phyloP scores from a whole-genome alignment of 78 protist genomes.

The Speleostelium caveatum region DNA sequence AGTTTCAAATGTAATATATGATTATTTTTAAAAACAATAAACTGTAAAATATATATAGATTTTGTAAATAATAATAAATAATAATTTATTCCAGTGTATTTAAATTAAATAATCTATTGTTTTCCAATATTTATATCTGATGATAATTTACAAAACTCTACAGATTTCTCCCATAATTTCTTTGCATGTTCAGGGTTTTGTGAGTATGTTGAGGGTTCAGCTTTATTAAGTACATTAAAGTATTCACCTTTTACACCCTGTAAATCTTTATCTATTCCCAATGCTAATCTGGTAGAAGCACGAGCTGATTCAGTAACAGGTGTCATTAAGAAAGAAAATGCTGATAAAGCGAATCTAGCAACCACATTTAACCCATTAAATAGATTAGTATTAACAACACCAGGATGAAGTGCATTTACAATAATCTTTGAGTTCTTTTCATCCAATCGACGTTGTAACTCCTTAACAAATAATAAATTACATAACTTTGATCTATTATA shows the following conservation, averaged over 20 bases:
- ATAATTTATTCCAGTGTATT: too few relatives aligned
- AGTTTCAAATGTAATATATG: too few relatives aligned
- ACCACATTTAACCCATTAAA: background rate
- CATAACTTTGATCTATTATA: conserved; percentile 26
- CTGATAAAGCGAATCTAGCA: background rate
- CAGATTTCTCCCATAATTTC: conserved; percentile 5
- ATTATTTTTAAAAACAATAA: too few relatives aligned
- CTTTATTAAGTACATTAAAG: background rate
- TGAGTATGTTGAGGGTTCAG: background rate
- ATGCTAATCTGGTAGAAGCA: conserved; percentile 15
- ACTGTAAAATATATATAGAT: too few relatives aligned
- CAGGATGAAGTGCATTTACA: conserved; percentile 51
- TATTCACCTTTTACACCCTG: conserved; percentile 22
- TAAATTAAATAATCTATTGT: too few relatives aligned
- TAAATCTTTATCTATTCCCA: conserved; percentile 28
- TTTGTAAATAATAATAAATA: too few relatives aligned
- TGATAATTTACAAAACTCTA: background rate
- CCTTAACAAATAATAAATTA: conserved; percentile 22
- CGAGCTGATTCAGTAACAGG: background rate
- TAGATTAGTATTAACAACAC: conserved; percentile 40
- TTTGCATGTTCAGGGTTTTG: background rate
- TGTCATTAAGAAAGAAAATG: background rate
- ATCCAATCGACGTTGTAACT: conserved; percentile 20
- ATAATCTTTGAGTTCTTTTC: conserved; percentile 25
- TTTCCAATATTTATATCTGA: too few relatives aligned